Conservation (phyloP, 2,329 filamentous ascomycete species). For the Pezicula radicicola region DNA sequence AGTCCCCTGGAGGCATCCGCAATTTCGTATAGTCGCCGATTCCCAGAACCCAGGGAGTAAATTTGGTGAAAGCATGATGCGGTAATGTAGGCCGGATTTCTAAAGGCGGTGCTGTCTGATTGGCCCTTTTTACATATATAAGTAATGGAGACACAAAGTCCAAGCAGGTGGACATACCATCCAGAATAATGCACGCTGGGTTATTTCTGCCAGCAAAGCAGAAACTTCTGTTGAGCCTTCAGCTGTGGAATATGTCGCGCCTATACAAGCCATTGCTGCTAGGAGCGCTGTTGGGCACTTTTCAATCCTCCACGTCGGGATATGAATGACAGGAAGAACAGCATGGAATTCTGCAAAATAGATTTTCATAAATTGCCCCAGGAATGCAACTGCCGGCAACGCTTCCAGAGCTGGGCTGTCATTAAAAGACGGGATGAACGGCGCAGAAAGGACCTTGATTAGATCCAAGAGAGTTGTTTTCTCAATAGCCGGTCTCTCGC, state of each 20-base stretch:
- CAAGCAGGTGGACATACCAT: neutral
- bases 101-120: neutral
- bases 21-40: constrained; percentile 3
- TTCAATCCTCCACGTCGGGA: neutral
- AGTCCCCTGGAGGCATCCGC: constrained; percentile 2
- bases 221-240: neutral
- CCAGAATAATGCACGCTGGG: neutral
- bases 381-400: constrained; percentile 1
- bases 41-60: constrained; percentile 1
- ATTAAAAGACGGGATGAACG: neutral
- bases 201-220: constrained; percentile 3
- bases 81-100: constrained; percentile 1
- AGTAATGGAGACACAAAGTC: neutral
- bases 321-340: neutral
- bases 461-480: neutral
- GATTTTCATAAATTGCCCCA: constrained; percentile 1
- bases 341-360: constrained; percentile 3
- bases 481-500: neutral
- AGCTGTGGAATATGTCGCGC: constrained; percentile 1
- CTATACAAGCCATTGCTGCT: constrained; percentile 2
- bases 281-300: constrained; percentile 1
- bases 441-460: constrained; percentile 1
- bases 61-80: constrained; percentile 3
- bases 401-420: constrained; percentile 1
- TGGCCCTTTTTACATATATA: neutral